Base-by-base conservation (phyloP, 257 asterid genomes). In the Lycium ferocissimum region DNA sequence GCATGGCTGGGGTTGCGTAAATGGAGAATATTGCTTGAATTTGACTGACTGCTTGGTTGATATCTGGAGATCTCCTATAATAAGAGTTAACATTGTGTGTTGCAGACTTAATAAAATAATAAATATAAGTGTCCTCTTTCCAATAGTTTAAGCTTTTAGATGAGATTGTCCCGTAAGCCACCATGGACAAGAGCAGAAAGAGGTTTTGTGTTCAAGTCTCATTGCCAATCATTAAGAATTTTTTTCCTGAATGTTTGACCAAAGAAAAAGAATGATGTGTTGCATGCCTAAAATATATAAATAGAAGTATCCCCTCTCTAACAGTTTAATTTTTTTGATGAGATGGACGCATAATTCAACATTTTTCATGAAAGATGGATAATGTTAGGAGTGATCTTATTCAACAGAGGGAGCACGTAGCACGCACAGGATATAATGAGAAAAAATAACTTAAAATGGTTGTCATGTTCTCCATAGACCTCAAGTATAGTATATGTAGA, bases 131-230 rank as follows among this genome's bases (percentile, higher is more conserved):
- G 8, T 18, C 56, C 79, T 18, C 11, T 72, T 72, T 18, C 57
- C 80, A 72, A 72, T 45, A 9, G n/a, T 43, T 70, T 72, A 72
- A 43, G 80, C 80, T 72, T 72, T 72, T 72, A 43, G 80, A 40
- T 18, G 17, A 72, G 57, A 1, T 43, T 43, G 20, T 70, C 57
- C 33, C 37, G 3, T 45, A 43, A 72, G 33, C 18, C 57, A 43
- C 18, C 80, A 72, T 45, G 57, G 37, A 22, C 18, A 11, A 66
- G 82, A 26, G 63, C 47, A 13, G 62, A 53, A 13, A 53, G 47
- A 51, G 82, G 61, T 53, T 76, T 7, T 69, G 45, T 13, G 43
- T 73, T 73, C 80, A 47, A 73, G 43, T 76, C 22, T 49, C 49
- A 53, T 53, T 76, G 63, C 65, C 15, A 26, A 20, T 54, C 82